Evolutionary conservation across 176 grass and related monocot genomes (phyloP).

Genomic region (Eragrostis nindensis): DNA sequence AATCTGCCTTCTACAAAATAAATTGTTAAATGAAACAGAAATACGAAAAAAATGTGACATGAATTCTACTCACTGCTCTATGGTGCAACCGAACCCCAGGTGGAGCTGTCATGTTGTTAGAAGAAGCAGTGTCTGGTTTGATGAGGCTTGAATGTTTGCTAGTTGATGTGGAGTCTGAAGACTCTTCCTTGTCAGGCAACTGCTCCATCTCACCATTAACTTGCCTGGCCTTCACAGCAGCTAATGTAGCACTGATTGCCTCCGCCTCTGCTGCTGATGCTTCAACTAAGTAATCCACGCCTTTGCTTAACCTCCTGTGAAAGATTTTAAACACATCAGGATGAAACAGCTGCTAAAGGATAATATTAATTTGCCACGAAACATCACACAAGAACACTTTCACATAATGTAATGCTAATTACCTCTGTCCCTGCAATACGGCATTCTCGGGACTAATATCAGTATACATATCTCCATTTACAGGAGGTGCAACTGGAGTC

Average conservation of each 20-base stretch:
- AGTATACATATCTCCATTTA: slow-evolving; percentile 94
- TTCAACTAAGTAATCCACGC: slow-evolving; percentile 88
- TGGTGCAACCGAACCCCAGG: slow-evolving; percentile 95
- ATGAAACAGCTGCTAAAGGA: slow-evolving; percentile 15
- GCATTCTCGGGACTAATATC: slow-evolving; percentile 99
- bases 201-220: slow-evolving; percentile 82
- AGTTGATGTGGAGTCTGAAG: slow-evolving; percentile 72
- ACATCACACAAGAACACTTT: neutral
- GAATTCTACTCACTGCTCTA: slow-evolving; percentile 89
- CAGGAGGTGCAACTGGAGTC: slow-evolving; percentile 94
- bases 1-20: neutral
- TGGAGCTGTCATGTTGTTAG: slow-evolving; percentile 60
- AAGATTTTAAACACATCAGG: slow-evolving; percentile 18
- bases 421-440: slow-evolving; percentile 87
- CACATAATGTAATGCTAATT: slow-evolving; percentile 18
- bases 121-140: slow-evolving; percentile 62
- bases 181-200: slow-evolving; percentile 56
- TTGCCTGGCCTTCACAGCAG: slow-evolving; percentile 89
- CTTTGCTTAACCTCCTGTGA: slow-evolving; percentile 86
- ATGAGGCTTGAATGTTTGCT: slow-evolving; percentile 81
- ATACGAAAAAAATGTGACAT: slow-evolving; percentile 10
- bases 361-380: slow-evolving; percentile 3
- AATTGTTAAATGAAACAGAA: slow-evolving; percentile 32
- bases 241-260: slow-evolving; percentile 89
- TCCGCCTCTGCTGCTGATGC: slow-evolving; percentile 93